Evolutionary conservation across 345 rosid genomes (phyloP).

Genomic region (Physaria fendleri): DNA sequence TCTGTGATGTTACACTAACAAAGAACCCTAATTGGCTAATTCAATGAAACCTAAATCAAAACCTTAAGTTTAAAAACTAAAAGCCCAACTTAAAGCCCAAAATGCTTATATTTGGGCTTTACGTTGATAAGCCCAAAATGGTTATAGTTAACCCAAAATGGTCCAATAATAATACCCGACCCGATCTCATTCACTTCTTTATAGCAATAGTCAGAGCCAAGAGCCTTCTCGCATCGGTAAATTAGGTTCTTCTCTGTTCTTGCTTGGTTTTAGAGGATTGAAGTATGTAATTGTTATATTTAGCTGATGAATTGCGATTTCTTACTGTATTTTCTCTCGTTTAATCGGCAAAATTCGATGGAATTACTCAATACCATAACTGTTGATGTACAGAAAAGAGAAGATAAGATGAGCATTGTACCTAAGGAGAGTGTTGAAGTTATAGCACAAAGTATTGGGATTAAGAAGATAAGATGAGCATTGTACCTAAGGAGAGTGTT

Average conservation of each 20-base stretch:
- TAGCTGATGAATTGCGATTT: constrained; percentile 1
- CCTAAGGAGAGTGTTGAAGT: constrained; percentile 88
- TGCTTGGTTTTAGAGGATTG: background rate
- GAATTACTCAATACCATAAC: background rate
- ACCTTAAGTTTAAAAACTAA: too few species aligned
- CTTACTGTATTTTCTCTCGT: background rate
- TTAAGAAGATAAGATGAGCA: too few species aligned
- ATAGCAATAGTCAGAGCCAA: background rate
- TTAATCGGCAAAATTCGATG: background rate
- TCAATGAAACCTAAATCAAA: too few species aligned
- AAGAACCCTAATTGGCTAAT: too few species aligned
- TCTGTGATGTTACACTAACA: background rate
- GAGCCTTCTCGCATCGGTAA: background rate
- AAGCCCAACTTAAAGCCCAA: too few species aligned
- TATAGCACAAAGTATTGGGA: constrained; percentile 80
- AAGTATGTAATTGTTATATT: background rate
- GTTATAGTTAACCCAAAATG: background rate
- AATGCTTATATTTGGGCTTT: too few species aligned
- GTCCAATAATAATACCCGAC: constrained; percentile 6
- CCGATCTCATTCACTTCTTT: background rate
- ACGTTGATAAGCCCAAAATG: too few species aligned
- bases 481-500: too few species aligned
- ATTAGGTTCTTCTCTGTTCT: background rate
- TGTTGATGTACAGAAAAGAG: background rate
- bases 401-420: constrained; percentile 63